These are phyloP conservation scores for Teunomyces barrocoloradensis DNA, from an alignment of 805 yeast genomes.

Conservation along the genomic window DNA sequence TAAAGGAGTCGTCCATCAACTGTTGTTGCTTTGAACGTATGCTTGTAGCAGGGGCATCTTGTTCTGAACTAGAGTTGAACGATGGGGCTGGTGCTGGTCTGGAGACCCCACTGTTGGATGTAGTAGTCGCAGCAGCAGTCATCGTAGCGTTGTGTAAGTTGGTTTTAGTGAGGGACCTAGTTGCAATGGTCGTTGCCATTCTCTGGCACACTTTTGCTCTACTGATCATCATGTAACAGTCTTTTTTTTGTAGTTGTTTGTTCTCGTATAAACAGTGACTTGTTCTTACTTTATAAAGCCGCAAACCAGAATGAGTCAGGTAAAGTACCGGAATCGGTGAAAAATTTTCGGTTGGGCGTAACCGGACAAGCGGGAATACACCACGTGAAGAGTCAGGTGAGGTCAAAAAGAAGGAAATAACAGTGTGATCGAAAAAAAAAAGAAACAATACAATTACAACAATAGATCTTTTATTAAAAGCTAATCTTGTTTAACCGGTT, in stretches of 20 bases:
- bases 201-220: constrained; percentile 7
- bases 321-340: constrained; percentile 4
- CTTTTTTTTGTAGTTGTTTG: background rate
- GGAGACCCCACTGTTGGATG: constrained; percentile 11
- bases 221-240: background rate
- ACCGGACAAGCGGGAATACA: background rate
- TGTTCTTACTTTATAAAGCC: background rate
- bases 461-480: background rate
- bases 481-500: constrained; percentile 2
- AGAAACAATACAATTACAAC: background rate
- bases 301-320: constrained; percentile 2
- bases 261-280: background rate
- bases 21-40: constrained; percentile 3
- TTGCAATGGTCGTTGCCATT: constrained; percentile 13
- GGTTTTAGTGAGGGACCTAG: constrained; percentile 31
- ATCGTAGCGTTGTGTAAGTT: constrained; percentile 29
- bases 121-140: constrained; percentile 15
- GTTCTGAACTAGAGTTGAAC: constrained; percentile 34
- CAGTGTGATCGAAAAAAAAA: background rate
- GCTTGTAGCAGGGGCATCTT: constrained; percentile 7
- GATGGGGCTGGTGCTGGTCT: constrained; percentile 51
- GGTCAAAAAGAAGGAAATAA: background rate
- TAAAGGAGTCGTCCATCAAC: constrained; percentile 77
- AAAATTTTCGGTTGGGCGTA: constrained; percentile 1
- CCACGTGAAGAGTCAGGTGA: background rate